Evolutionary conservation across 495 filamentous ascomycete species (phyloP).

Genomic region (Aspergillus carlsbadensis): DNA sequence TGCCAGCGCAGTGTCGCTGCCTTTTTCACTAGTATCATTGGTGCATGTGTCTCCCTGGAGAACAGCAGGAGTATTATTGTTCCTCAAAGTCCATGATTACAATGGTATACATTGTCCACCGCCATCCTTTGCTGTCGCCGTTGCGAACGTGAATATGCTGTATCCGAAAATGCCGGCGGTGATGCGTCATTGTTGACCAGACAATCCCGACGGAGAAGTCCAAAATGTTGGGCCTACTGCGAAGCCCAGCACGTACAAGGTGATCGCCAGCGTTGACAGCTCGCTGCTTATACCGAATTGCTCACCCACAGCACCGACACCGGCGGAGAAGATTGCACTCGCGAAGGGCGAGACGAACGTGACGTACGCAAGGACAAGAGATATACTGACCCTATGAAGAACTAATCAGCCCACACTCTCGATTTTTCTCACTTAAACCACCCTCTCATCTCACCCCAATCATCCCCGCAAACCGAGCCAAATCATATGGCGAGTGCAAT

Average conservation of each 20-base stretch:
- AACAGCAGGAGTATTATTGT: constrained; percentile 30
- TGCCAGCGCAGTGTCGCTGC: constrained; percentile 39
- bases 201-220: constrained; percentile 74
- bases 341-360: constrained; percentile 54
- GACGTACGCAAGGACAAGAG: constrained; percentile 42
- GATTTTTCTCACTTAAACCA: too few relatives aligned
- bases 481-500: too few relatives aligned
- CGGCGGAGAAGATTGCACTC: constrained; percentile 54
- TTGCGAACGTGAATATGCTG: constrained; percentile 52
- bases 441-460: too few relatives aligned
- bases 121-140: constrained; percentile 60
- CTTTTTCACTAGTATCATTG: constrained; percentile 38
- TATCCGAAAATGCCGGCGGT: constrained; percentile 52
- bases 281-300: constrained; percentile 49
- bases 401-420: background rate
- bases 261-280: constrained; percentile 53
- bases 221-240: constrained; percentile 53
- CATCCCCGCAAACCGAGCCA: too few relatives aligned
- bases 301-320: constrained; percentile 33
- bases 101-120: constrained; percentile 49
- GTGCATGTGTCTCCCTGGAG: constrained; percentile 40
- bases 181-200: constrained; percentile 58
- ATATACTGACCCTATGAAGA: constrained; percentile 18
- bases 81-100: constrained; percentile 40
- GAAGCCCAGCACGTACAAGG: constrained; percentile 55